A percentile compares a stretch with the other conserved stretches of the same genome.
Evolutionary conservation across 768 basidiomycete genomes (phyloP).

Genomic region (Kwoniella mangroviensis): DNA sequence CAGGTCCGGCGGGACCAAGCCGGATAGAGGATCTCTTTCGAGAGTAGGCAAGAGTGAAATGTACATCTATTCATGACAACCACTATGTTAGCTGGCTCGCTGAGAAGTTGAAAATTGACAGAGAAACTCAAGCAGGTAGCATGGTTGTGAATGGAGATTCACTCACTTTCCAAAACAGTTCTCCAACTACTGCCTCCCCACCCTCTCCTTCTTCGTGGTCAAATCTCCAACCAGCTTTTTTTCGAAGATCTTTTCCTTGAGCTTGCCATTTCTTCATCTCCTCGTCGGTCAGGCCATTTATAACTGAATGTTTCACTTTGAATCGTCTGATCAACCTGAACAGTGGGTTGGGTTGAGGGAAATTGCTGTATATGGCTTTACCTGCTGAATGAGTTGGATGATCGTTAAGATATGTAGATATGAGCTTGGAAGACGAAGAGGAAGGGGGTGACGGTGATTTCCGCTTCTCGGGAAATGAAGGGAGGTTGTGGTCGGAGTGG

Average conservation of each 20-base stretch:
- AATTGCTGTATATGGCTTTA: constrained; percentile 60
- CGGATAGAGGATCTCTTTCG: constrained; percentile 64
- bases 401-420: constrained; percentile 61
- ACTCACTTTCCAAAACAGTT: constrained; percentile 68
- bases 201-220: constrained; percentile 48
- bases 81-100: neutral
- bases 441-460: no score
- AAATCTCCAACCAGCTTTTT: constrained; percentile 56
- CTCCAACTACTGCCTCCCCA: constrained; percentile 64
- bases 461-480: neutral
- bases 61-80: constrained; percentile 63
- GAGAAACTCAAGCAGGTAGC: neutral
- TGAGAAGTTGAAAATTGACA: neutral
- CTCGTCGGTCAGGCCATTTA: constrained; percentile 43
- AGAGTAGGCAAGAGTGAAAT: constrained; percentile 67
- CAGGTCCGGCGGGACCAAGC: constrained; percentile 68
- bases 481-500: neutral
- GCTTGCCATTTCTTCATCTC: constrained; percentile 38
- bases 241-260: constrained; percentile 38
- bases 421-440: constrained; percentile 14
- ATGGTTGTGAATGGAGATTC: neutral
- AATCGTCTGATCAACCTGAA: constrained; percentile 51
- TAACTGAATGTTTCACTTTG: constrained; percentile 58
- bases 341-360: constrained; percentile 57
- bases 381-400: constrained; percentile 58